A percentile compares a stretch with the other conserved stretches of the same genome.
phyloP scores from a whole-genome alignment of 176 grass and related monocot genomes.

The Melocanna baccifera region DNA sequence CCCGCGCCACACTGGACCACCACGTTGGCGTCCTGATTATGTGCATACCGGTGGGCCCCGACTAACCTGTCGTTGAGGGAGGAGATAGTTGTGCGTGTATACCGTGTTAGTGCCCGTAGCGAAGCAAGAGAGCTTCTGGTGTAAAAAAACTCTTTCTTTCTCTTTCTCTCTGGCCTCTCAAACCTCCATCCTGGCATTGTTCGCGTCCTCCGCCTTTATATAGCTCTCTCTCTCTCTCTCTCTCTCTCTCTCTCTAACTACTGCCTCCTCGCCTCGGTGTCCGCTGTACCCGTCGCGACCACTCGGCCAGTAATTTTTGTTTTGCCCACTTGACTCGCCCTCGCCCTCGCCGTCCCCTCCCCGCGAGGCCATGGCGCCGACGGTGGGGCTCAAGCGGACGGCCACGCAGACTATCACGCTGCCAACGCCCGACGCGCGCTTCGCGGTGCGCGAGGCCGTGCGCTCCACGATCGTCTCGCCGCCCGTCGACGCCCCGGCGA shows the following conservation, averaged over 20 bases:
- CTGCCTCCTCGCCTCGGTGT: not conserved
- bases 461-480: conserved; percentile 53
- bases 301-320: not conserved
- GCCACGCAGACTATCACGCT: conserved; percentile 59
- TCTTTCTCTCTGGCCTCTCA: not conserved
- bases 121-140: not conserved
- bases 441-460: conserved; percentile 60
- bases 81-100: not conserved
- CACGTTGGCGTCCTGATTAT: not conserved
- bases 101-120: conserved; percentile 29
- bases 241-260: conserved; percentile 21
- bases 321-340: conserved; percentile 16
- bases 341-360: not conserved
- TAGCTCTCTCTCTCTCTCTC: too few relatives aligned
- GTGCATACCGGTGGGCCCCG: not conserved
- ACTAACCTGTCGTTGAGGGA: not conserved
- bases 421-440: conserved; percentile 48
- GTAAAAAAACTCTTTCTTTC: not conserved
- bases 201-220: conserved; percentile 20
- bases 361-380: conserved; percentile 68
- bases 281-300: conserved; percentile 11
- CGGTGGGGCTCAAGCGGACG: conserved; percentile 55
- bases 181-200: conserved; percentile 30
- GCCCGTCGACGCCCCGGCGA: conserved; percentile 34
- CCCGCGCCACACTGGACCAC: conserved; percentile 30